These are phyloP conservation scores for Rutstroemia sp. DNA, from an alignment of 2,329 filamentous ascomycete species.

Conservation along the genomic window DNA sequence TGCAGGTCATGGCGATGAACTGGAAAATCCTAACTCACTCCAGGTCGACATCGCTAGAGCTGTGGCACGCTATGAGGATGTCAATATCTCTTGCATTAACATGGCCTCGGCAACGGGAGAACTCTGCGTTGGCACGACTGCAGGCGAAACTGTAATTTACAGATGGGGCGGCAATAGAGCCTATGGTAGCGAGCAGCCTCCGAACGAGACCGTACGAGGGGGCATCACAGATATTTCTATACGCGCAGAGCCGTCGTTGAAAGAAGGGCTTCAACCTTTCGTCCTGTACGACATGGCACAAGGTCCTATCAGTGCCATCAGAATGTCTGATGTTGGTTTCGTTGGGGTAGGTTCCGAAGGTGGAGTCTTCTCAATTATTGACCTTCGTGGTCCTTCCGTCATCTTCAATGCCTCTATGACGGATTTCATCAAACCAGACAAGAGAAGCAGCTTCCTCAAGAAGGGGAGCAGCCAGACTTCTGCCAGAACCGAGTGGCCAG, in stretches of 20 bases:
- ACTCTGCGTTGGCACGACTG: slow-evolving; percentile 70
- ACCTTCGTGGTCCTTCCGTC: slow-evolving; percentile 78
- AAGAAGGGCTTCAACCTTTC: slow-evolving; percentile 73
- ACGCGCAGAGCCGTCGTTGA: slow-evolving; percentile 64
- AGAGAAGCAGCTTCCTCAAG: slow-evolving; percentile 64
- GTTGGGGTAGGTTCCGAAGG: slow-evolving; percentile 79
- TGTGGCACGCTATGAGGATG: slow-evolving; percentile 67
- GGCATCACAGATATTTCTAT: slow-evolving; percentile 67
- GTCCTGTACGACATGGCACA: slow-evolving; percentile 77
- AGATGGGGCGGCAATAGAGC: slow-evolving; percentile 78
- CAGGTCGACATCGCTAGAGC: slow-evolving; percentile 84
- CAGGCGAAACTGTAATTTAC: slow-evolving; percentile 82
- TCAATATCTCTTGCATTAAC: slow-evolving; percentile 72
- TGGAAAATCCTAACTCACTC: slow-evolving; percentile 75
- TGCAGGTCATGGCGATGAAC: slow-evolving; percentile 81
- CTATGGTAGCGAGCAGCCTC: slow-evolving; percentile 54
- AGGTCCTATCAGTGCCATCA: slow-evolving; percentile 70
- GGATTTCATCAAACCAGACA: slow-evolving; percentile 71
- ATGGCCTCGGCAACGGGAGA: slow-evolving; percentile 78
- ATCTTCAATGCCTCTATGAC: slow-evolving; percentile 68
- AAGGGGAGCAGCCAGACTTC: slow-evolving; percentile 42
- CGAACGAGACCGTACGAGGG: slow-evolving; percentile 53
- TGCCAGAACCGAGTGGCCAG: slow-evolving; percentile 62
- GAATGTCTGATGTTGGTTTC: slow-evolving; percentile 90
- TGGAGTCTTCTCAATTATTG: slow-evolving; percentile 74